These are phyloP conservation scores for Paecilomyces variotii DNA, from an alignment of 2,329 filamentous ascomycete species.

Conservation along the genomic window DNA sequence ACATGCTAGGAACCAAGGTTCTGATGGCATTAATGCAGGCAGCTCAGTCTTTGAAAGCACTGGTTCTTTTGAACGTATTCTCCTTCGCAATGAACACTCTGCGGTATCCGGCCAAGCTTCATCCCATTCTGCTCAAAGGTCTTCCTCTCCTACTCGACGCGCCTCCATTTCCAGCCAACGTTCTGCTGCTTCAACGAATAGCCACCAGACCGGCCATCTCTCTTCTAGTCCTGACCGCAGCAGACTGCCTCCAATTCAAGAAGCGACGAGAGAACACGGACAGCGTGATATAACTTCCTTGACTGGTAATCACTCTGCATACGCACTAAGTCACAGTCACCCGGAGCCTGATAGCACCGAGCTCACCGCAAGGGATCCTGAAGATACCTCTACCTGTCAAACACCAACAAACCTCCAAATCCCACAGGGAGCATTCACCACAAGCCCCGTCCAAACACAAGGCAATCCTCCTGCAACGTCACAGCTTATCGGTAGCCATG, in stretches of 20 bases:
- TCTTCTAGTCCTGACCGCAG: constrained; percentile 2
- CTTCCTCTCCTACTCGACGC: neutral
- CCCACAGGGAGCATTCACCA: neutral
- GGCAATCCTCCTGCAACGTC: neutral
- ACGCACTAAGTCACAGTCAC: neutral
- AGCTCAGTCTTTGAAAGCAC: neutral
- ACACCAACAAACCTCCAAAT: neutral
- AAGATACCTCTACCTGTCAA: neutral
- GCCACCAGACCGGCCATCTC: neutral
- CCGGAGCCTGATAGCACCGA: neutral
- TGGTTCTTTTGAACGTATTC: neutral
- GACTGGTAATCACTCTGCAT: neutral
- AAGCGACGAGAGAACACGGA: constrained; percentile 1
- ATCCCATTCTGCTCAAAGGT: neutral
- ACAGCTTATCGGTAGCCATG: constrained; percentile 1
- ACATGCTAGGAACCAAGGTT: neutral
- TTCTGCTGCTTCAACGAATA: neutral
- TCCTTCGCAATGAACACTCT: neutral
- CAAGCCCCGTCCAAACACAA: neutral
- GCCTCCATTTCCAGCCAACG: neutral
- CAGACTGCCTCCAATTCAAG: constrained; percentile 7
- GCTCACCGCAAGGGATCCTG: neutral
- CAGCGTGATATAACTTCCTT: neutral
- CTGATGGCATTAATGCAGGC: neutral
- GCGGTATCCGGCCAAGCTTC: neutral